These are phyloP conservation scores for Jackrogersella minutella DNA, from an alignment of 495 filamentous ascomycete genomes.

Conservation along the genomic window DNA sequence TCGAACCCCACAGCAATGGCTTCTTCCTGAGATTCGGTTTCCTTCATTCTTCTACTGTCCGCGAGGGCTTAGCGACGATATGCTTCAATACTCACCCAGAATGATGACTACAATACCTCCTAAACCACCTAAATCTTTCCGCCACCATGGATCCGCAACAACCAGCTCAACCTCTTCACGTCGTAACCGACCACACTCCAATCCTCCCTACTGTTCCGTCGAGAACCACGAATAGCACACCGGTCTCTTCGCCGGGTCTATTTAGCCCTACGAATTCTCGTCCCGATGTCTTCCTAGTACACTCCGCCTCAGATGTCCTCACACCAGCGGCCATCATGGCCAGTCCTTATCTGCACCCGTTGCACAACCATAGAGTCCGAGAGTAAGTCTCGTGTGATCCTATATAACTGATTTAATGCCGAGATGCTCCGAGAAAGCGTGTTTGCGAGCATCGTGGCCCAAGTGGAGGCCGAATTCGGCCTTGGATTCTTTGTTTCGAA, in stretches of 20 bases:
- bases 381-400: conserved; percentile 52
- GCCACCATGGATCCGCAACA: conserved; percentile 45
- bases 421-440: neutral
- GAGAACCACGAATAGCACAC: conserved; percentile 70
- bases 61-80: conserved; percentile 41
- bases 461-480: neutral
- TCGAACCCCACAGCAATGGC: conserved; percentile 24
- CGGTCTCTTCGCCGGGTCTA: conserved; percentile 72
- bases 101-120: conserved; percentile 45
- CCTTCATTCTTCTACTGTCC: conserved; percentile 43
- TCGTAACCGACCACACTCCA: conserved; percentile 48
- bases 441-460: neutral
- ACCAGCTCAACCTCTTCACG: conserved; percentile 19
- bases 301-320: conserved; percentile 56
- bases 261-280: conserved; percentile 62
- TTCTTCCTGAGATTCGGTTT: conserved; percentile 35
- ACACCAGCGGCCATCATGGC: conserved; percentile 52
- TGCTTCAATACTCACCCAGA: conserved; percentile 43
- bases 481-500: conserved; percentile 10
- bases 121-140: conserved; percentile 32
- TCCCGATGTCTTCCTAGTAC: conserved; percentile 46
- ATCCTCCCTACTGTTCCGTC: conserved; percentile 41
- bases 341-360: conserved; percentile 70
- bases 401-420: neutral
- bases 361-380: conserved; percentile 69